Base-by-base conservation (phyloP, 164 flowering plant genomes). In the Echeveria elegans region DNA sequence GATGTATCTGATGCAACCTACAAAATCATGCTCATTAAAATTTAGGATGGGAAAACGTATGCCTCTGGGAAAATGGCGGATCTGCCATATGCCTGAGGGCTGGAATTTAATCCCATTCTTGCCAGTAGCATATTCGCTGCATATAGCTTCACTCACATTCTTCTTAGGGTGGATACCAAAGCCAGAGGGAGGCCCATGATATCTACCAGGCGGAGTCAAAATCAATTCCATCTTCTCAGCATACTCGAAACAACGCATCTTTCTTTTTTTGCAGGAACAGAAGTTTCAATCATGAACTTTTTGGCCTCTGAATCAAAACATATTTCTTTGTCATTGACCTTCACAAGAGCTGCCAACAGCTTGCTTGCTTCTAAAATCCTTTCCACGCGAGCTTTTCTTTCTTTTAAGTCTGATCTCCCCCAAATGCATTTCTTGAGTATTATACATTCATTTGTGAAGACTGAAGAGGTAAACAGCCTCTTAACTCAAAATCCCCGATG, bases 181-280 rank as follows among this genome's bases (percentile, higher is more conserved):
- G 38, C 97, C 97, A 67, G 97, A 97, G 5, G 98, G 98, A 26
- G 98, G 98, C 5, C 98, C 98, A 41, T 79, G 63, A 67, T 89
- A 96, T 75, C 98, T 79, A 50, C 72, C 76, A 40, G 98, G 96
- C 66, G 72, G 30, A 48, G 77, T 72, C 19, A 80, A 65, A 24
- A 78, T 14, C 48, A 71, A 40, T 32, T 77, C 89, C 74, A 75
- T 24, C 56, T 48, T 21, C 19, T 24, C 56, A 48, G 23, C 19
- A 21, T 48, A 48, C 7, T 24, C 56, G 15, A 34, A 7, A 3
- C 5, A 7, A 34, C 7, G 37, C 32, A 56, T 56, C 19, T 56
- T 30, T 85, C 91, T 64, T 82, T 87, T 68, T 78, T 77, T 53
- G 72, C 66, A 10, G 45, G 48, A 43, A 72, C 78, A 61, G 92